Base-by-base conservation (phyloP, 768 basidiomycete species). In the Mycena galericulata region DNA sequence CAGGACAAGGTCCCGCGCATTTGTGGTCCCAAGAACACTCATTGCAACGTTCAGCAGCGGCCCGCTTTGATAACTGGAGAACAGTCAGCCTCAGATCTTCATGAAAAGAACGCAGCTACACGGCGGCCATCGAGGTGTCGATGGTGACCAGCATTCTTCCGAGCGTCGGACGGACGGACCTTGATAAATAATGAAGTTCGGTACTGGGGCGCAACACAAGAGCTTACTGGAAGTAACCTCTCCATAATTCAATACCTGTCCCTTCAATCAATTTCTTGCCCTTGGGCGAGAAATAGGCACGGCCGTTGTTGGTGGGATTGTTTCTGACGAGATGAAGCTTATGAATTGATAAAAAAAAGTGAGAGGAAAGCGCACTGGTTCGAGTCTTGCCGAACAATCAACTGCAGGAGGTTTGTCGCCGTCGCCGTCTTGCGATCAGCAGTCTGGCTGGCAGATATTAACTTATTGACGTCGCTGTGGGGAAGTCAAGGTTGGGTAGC, bases 181-280 rank as follows among this genome's bases (percentile, higher is more conserved):
- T 87, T 47, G 17, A 69, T 12, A n/a, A 26, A 18, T 14, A 3
- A 36, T 45, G 54, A 6, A 53, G 22, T 34, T n/a, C n/a, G 29
- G 20, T 22, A 15, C 26, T 32, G 27, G 41, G 46, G 12, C 27
- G 50, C 14, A 10, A 3, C 0, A 47, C 3, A 45, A 7, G n/a
- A 29, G 72, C 83, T 30, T 61, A 88, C 88, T 87, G 86, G 62
- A 83, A 88, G 46, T 80, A 86, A 0, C 88, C 88, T 10, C 82
- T 77, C 77, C 85, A 83, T 0, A 88, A 64, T 41, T 86, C 84
- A 0, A 89, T 74, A 12, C 81, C 76, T 22, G 79, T 77, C 22
- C 77, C 75, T 24, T 78, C 30, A 17, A 68, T 47, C 15, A 1
- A 17, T 43, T 49, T 62, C 63, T 62, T 72, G 40, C 70, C 67